Evolutionary conservation across 2,329 filamentous ascomycete genomes (phyloP), one percentile per base, ranked within the genome.

Genomic region (Aureobasidium vineae): DNA sequence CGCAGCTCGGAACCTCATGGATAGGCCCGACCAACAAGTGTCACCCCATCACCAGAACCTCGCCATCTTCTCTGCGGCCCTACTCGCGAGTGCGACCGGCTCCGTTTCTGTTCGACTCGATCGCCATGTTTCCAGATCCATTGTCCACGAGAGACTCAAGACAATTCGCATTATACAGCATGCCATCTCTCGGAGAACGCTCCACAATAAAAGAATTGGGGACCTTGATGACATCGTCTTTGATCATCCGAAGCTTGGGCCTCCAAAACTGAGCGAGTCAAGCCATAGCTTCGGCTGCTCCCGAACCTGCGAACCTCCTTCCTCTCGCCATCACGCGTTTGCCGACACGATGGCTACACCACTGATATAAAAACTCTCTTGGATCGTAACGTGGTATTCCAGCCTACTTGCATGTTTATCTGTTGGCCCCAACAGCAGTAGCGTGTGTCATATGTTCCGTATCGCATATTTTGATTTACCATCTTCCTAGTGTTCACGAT

Each of bases 21-120:
- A 38, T 49, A 63, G 59, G 59, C 23, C 59, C 59, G 59, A 63
- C 19, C 56, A 31, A 40, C n/a, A 50, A 63, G 26, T 21, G 33
- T 63, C 59, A 63, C 59, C 45, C 59, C 59, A 63, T 63, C 33
- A 23, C 33, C 45, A 52, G 19, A 19, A 52, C 59, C 43, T 40
- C 47, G 43, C 59, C 41, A 63, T 63, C 13, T 26, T 36, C 33
- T n/a, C 33, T 19, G 45, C 59, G 59, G 59, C 59, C 59, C 16
- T 63, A 49, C 11, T 63, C 33, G 11, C 47, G 8, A 61, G 59
- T 63, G 23, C 45, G 59, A 52, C 43, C 47, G 45, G 13, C 21
- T 50, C 59, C 59, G 33, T 21, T 16, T 1, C 26, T 26, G 1
- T 23, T 13, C 19, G n/a, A n/a, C 5, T n/a, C 2, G 5, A 11